These are phyloP conservation scores for Hypoxylon intermedium DNA, from an alignment of 495 filamentous ascomycete genomes.

Conservation along the genomic window DNA sequence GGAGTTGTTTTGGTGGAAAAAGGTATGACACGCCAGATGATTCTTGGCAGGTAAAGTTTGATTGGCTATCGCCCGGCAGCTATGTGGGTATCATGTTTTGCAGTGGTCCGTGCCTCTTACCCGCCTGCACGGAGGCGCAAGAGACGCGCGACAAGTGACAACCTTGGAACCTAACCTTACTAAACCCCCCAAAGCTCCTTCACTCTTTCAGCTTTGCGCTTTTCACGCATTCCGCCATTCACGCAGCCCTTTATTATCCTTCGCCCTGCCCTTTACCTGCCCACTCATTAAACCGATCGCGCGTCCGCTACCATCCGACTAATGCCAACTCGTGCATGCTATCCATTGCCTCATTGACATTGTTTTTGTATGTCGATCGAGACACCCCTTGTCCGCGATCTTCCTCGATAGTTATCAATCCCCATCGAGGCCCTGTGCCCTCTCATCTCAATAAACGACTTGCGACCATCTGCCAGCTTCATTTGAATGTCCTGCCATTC, in stretches of 20 bases:
- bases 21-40: constrained; percentile 36
- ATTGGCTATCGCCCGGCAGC: constrained; percentile 23
- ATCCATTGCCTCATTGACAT: constrained; percentile 14
- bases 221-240: constrained; percentile 19
- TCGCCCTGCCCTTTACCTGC: neutral
- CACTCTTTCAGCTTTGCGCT: constrained; percentile 25
- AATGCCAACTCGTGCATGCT: neutral
- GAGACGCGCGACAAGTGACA: constrained; percentile 38
- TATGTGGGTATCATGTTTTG: constrained; percentile 26
- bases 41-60: constrained; percentile 25
- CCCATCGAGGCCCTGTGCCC: neutral
- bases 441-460: constrained; percentile 3
- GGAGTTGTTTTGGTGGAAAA: constrained; percentile 38
- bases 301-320: constrained; percentile 4
- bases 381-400: constrained; percentile 15
- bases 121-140: constrained; percentile 20
- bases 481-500: constrained; percentile 7
- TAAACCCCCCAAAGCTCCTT: constrained; percentile 21
- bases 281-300: neutral
- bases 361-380: constrained; percentile 19
- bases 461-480: neutral
- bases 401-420: constrained; percentile 7
- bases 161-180: constrained; percentile 33
- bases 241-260: constrained; percentile 1
- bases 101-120: constrained; percentile 36